These are phyloP conservation scores for Corylus avellana DNA, from an alignment of 306 rosid genomes.

Conservation along the genomic window DNA sequence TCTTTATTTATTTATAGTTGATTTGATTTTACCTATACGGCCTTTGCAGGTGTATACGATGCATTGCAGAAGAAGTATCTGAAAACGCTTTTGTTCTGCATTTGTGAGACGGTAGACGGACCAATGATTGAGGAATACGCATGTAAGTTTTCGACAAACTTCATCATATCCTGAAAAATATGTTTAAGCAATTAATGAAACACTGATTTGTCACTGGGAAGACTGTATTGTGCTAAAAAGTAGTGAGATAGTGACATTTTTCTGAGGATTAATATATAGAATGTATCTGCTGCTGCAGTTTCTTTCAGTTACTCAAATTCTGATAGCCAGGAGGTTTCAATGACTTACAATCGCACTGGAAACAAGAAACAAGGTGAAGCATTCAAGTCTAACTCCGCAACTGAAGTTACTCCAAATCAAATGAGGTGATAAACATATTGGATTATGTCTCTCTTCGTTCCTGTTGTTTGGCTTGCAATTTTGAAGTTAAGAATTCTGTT, in stretches of 20 bases:
- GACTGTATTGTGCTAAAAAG: not conserved
- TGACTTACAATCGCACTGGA: conserved; percentile 84
- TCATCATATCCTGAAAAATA: not conserved
- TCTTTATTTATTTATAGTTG: not conserved
- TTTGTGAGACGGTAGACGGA: conserved; percentile 81
- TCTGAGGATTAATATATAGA: conserved; percentile 10
- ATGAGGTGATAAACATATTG: conserved; percentile 56
- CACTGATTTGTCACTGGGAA: not conserved
- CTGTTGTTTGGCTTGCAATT: not conserved
- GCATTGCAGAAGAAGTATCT: conserved; percentile 84
- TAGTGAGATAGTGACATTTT: conserved; percentile 6
- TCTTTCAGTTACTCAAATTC: conserved; percentile 80
- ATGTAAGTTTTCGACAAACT: conserved; percentile 51
- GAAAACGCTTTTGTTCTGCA: conserved; percentile 82
- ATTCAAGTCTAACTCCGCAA: conserved; percentile 69
- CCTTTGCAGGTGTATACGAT: conserved; percentile 77
- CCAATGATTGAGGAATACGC: conserved; percentile 98
- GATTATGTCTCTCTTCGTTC: conserved; percentile 6
- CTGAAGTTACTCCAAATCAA: conserved; percentile 91
- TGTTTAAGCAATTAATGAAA: not conserved
- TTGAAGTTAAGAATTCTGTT: not conserved
- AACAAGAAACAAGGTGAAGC: conserved; percentile 74
- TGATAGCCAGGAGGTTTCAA: conserved; percentile 77
- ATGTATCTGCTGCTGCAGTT: conserved; percentile 49
- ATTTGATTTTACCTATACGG: conserved; percentile 1